Evolutionary conservation across 345 rosid species (phyloP).

Genomic region (Trapa incisa): DNA sequence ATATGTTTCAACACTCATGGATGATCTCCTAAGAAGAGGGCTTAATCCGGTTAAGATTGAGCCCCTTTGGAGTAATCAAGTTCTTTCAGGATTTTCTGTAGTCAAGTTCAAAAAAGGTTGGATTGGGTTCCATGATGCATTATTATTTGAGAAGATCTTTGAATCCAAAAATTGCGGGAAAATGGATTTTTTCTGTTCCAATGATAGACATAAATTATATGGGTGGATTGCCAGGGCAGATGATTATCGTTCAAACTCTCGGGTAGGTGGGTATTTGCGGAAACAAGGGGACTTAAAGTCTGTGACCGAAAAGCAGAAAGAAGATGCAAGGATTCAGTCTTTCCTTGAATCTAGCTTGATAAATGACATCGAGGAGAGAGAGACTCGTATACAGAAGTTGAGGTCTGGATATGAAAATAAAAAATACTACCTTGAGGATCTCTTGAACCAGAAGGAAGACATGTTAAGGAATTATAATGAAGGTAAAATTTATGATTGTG

Average conservation of each 20-base stretch:
- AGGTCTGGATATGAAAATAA: constrained; percentile 26
- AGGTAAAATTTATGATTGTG: constrained; percentile 20
- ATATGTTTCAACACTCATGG: constrained; percentile 13
- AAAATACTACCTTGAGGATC: constrained; percentile 7
- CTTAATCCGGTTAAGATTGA: constrained; percentile 51
- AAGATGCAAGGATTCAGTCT: constrained; percentile 26
- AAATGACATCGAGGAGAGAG: constrained; percentile 34
- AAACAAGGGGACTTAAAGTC: constrained; percentile 50
- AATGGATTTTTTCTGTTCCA: constrained; percentile 26
- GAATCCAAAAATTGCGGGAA: constrained; percentile 28
- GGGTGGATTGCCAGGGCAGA: constrained; percentile 68
- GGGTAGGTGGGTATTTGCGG: constrained; percentile 33
- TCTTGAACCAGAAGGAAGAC: constrained; percentile 22
- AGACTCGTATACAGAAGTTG: constrained; percentile 24
- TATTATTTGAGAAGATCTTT: constrained; percentile 42
- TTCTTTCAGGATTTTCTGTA: constrained; percentile 55
- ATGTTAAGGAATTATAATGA: constrained; percentile 39
- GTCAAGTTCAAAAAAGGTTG: constrained; percentile 53
- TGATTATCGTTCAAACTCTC: constrained; percentile 24
- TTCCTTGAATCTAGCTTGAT: constrained; percentile 28
- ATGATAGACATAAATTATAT: constrained; percentile 20
- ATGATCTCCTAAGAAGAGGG: constrained; percentile 38
- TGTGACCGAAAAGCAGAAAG: constrained; percentile 29
- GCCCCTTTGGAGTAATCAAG: constrained; percentile 40
- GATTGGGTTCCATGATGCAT: constrained; percentile 43